A percentile compares a stretch with the other conserved stretches of the same genome.
These are phyloP conservation scores for Aureobasidium sp. DNA, from an alignment of 2,329 filamentous ascomycete species.

Conservation along the genomic window DNA sequence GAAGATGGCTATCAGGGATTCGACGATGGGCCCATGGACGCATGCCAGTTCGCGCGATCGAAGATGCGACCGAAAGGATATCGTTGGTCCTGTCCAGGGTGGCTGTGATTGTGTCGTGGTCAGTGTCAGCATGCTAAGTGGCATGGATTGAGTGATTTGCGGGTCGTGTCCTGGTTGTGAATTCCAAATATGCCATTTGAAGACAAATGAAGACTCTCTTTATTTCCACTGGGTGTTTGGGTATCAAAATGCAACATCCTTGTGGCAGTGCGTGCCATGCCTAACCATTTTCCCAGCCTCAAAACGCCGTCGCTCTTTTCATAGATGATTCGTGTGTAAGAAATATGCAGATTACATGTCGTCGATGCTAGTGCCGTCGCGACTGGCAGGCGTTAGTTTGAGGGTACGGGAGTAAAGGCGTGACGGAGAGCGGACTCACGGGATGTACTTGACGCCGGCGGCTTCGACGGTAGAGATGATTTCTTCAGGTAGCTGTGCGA, in stretches of 20 bases:
- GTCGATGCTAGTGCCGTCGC: conserved; percentile 10
- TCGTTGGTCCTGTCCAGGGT: not conserved
- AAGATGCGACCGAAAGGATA: conserved; percentile 4
- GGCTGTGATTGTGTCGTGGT: not conserved
- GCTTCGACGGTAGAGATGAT: conserved; percentile 47
- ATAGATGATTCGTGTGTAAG: conserved; percentile 3
- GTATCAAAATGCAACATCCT: not conserved
- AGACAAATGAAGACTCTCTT: not conserved
- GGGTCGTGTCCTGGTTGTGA: not conserved
- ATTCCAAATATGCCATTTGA: not conserved
- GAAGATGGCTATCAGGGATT: not conserved
- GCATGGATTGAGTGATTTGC: not conserved
- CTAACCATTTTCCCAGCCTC: not conserved
- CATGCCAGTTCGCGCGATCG: not conserved
- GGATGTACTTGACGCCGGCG: conserved; percentile 52
- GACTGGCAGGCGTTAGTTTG: not conserved
- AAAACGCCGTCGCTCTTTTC: conserved; percentile 9
- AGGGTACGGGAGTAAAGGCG: not conserved
- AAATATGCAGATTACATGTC: not conserved
- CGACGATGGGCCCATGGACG: not conserved
- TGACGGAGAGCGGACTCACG: conserved; percentile 29
- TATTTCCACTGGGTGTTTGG: not conserved
- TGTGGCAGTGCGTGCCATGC: not conserved
- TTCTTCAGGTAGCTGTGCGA: conserved; percentile 46
- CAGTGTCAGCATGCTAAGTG: not conserved